Evolutionary conservation across 2,329 filamentous ascomycete genomes (phyloP).

Genomic region (Fusarium cicatricum): DNA sequence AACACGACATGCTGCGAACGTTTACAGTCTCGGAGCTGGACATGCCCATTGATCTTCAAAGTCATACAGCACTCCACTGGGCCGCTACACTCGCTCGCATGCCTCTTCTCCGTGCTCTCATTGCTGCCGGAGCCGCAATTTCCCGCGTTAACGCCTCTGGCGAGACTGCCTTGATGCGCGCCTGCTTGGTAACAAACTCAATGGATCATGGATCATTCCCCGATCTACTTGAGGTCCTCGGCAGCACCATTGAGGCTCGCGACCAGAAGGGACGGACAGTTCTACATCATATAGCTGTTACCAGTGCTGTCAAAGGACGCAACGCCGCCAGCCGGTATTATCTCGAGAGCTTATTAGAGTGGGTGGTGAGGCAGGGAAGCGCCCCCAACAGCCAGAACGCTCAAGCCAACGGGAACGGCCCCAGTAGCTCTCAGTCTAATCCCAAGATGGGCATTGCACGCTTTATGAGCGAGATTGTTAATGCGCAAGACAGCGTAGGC

Average conservation of each 20-base stretch:
- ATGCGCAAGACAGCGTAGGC: constrained; percentile 90
- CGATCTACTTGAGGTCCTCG: constrained; percentile 86
- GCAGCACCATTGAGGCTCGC: constrained; percentile 87
- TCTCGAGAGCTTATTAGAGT: constrained; percentile 91
- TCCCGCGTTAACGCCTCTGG: constrained; percentile 88
- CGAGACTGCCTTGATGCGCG: constrained; percentile 92
- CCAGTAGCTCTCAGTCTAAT: constrained; percentile 53
- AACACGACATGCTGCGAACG: constrained; percentile 78
- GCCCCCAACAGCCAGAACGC: constrained; percentile 61
- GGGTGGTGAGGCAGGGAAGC: constrained; percentile 87
- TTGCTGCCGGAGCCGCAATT: constrained; percentile 85
- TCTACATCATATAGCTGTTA: constrained; percentile 94
- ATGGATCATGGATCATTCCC: constrained; percentile 91
- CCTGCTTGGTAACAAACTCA: constrained; percentile 92
- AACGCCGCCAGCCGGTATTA: constrained; percentile 95
- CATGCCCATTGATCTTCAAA: constrained; percentile 87
- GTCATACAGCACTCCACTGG: constrained; percentile 94
- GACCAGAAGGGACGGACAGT: constrained; percentile 92
- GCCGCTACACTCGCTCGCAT: constrained; percentile 91
- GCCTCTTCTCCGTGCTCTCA: constrained; percentile 80
- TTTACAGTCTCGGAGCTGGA: constrained; percentile 85
- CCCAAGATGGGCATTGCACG: constrained; percentile 86
- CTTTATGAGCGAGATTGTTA: constrained; percentile 98
- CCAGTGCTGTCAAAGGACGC: constrained; percentile 92
- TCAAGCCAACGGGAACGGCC: constrained; percentile 44